These are phyloP conservation scores for Ramaria sp. DNA, from an alignment of 768 basidiomycete genomes.

Conservation along the genomic window DNA sequence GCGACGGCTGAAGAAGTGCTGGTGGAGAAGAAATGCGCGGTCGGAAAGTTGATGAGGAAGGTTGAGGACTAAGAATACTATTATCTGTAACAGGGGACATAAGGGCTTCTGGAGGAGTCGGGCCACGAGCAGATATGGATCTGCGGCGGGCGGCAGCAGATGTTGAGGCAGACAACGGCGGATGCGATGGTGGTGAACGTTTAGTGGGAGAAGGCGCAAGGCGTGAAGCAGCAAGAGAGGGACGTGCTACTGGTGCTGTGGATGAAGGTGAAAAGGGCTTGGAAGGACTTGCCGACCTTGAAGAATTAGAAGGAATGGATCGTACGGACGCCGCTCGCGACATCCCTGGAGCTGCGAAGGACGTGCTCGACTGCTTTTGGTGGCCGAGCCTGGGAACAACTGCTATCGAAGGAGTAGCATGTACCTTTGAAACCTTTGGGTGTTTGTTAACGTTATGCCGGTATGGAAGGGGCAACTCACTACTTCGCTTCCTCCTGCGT, in stretches of 20 bases:
- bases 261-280: conserved; percentile 31
- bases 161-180: conserved; percentile 39
- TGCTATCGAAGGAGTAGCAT: not conserved
- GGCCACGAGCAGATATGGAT: not conserved
- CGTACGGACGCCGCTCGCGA: conserved; percentile 31
- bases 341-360: conserved; percentile 16
- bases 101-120: not conserved
- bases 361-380: conserved; percentile 42
- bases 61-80: not conserved
- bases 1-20: not conserved
- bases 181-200: conserved; percentile 33
- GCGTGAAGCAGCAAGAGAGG: conserved; percentile 18
- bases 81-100: not conserved
- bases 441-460: too few relatives aligned
- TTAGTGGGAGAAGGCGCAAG: conserved; percentile 48
- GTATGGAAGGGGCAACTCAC: conserved; percentile 5
- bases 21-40: not conserved
- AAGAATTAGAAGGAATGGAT: conserved; percentile 37
- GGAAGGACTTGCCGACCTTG: conserved; percentile 56
- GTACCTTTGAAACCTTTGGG: not conserved
- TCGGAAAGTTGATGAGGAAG: not conserved
- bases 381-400: conserved; percentile 32
- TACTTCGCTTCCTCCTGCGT: conserved; percentile 19
- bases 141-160: not conserved
- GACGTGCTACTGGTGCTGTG: conserved; percentile 20